A percentile compares a stretch with the other conserved stretches of the same genome.
Conservation (phyloP, 73 alveolate genomes). For the Stentor roeselii region DNA sequence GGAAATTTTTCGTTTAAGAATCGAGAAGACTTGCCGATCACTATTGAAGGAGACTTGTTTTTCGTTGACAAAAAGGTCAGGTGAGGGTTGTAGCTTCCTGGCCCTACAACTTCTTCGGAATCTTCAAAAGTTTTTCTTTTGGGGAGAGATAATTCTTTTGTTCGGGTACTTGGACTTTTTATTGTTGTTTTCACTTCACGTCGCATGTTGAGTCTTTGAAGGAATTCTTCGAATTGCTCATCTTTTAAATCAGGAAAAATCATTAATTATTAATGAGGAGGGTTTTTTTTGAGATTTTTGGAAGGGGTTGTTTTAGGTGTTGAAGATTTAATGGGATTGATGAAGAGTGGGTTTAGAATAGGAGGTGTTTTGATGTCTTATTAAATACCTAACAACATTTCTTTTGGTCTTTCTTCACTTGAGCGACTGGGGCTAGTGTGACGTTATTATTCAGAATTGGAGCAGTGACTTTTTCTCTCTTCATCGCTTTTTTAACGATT, state of each 20-base stretch:
- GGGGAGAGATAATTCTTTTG: neutral
- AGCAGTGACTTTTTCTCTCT: too few relatives aligned
- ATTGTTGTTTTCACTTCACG: neutral
- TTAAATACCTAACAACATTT: too few relatives aligned
- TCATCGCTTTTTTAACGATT: constrained; percentile 54
- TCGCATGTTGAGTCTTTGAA: neutral
- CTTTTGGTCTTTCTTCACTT: too few relatives aligned
- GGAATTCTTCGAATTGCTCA: neutral
- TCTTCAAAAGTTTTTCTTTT: neutral
- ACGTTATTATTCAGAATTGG: too few relatives aligned
- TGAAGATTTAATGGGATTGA: too few relatives aligned
- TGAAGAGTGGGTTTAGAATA: too few relatives aligned
- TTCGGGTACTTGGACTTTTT: neutral
- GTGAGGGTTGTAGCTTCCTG: constrained; percentile 3
- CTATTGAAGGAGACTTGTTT: neutral
- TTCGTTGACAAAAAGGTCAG: neutral
- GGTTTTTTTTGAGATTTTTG: too few relatives aligned
- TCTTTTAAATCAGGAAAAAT: neutral
- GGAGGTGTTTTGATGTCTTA: too few relatives aligned
- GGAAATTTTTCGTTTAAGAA: neutral
- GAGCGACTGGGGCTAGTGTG: too few relatives aligned
- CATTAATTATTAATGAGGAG: neutral
- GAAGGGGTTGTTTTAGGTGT: neutral
- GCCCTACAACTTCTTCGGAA: neutral
- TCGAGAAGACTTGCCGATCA: neutral